These are phyloP conservation scores for Fusarium xyrophilum DNA, from an alignment of 2,329 filamentous ascomycete genomes.

Conservation along the genomic window DNA sequence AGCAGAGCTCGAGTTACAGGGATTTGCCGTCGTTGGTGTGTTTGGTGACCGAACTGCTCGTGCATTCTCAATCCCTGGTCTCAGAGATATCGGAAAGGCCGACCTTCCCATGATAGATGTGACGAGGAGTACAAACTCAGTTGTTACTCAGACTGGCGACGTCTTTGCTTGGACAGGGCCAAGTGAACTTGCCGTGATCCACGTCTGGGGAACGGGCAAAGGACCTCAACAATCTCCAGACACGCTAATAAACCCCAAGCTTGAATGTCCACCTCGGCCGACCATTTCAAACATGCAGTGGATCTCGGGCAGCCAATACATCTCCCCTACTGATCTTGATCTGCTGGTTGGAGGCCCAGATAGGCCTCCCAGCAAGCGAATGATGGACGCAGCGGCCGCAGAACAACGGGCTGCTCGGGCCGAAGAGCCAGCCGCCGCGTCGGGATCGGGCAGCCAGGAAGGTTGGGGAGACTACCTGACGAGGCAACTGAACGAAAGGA, in stretches of 20 bases:
- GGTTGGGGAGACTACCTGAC: conserved; percentile 82
- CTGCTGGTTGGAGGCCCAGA: conserved; percentile 88
- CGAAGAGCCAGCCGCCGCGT: conserved; percentile 42
- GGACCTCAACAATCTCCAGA: conserved; percentile 70
- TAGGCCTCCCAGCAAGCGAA: conserved; percentile 85
- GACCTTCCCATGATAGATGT: conserved; percentile 75
- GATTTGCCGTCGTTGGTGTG: conserved; percentile 80
- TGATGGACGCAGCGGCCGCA: conserved; percentile 78
- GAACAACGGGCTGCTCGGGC: conserved; percentile 69
- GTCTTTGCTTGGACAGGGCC: conserved; percentile 89
- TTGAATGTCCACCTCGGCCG: conserved; percentile 77
- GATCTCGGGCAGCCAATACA: conserved; percentile 93
- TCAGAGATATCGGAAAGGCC: conserved; percentile 81
- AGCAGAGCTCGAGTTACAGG: conserved; percentile 75
- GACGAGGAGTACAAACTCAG: conserved; percentile 70
- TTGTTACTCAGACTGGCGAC: conserved; percentile 79
- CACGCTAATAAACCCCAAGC: conserved; percentile 77
- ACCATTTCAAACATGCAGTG: conserved; percentile 96
- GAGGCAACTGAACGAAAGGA: conserved; percentile 86
- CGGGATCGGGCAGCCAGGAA: conserved; percentile 56
- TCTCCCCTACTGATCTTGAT: conserved; percentile 87
- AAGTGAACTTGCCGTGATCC: conserved; percentile 82
- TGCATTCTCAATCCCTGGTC: conserved; percentile 83
- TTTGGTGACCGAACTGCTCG: conserved; percentile 83
- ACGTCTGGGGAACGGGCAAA: conserved; percentile 80